Evolutionary conservation across 352 stramenopile genomes (phyloP), one percentile per base, ranked within the genome.

Genomic region (Globisporangium echinulatum): DNA sequence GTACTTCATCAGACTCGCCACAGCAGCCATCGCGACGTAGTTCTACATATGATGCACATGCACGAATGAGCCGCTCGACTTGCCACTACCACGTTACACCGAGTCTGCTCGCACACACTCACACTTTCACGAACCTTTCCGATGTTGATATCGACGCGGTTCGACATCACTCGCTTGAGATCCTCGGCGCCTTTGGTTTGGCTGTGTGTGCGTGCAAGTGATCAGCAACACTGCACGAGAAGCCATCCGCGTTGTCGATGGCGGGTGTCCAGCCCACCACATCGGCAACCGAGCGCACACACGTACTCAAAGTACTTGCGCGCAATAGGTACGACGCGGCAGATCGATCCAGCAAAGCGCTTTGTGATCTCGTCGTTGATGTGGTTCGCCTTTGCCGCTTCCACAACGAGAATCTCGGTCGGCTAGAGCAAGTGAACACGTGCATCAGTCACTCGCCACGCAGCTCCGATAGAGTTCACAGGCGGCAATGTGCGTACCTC

Each of bases 141-240:
- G n/a, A 93, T 84, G 49, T 90, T 92, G 44, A 90, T 74, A 43
- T 95, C 86, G 15, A 92, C 70, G n/a, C 74, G 85, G 58, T 95
- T 93, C 43, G 79, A 68, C 64, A 90, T 86, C 36, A 95, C 70
- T 33, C 86, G 71, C 63, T 91, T 93, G 39, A 95, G 66, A 62
- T 95, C 83, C 60, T 92, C 84, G 15, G 78, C 79, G 52, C 86
- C 86, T 72, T 90, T 89, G 7, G 82, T 90, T 61, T 95, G 86
- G 59, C 86, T 95, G 25, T 2, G 2, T 33, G 25, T 33, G 25
- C 25, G 25, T 33, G 25, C 25, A 33, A 33, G 25, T 33, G 25
- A 33, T 33, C 25, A 33, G 25, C 25, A 33, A 33, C 25, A 33
- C 3, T 33, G 25, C 25, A 33, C 25, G 25, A 33, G 25, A 33